Conservation (phyloP, 1,284 basidiomycete species). For the Leucoagaricus sp. region DNA sequence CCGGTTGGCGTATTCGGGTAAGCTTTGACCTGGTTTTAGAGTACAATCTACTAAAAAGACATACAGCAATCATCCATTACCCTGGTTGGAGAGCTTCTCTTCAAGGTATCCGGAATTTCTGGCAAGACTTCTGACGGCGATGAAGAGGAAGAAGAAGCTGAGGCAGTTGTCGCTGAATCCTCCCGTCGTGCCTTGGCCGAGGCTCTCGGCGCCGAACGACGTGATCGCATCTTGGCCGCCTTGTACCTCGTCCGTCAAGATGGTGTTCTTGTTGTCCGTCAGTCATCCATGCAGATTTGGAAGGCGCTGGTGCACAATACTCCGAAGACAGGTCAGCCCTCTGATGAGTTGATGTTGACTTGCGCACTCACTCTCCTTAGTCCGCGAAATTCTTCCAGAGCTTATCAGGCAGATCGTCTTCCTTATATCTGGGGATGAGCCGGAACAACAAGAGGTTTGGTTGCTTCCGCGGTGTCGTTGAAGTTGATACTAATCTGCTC, state of each 20-base stretch:
- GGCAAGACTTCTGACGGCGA: conserved; percentile 80
- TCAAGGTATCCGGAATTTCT: conserved; percentile 98
- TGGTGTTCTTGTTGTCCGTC: conserved; percentile 86
- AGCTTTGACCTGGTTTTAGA: conserved; percentile 26
- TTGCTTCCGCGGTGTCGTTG: neutral
- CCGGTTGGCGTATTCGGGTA: conserved; percentile 93
- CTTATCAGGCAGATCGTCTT: conserved; percentile 78
- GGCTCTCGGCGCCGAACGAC: conserved; percentile 85
- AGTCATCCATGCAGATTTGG: conserved; percentile 96
- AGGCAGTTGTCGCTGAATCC: conserved; percentile 69
- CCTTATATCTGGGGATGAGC: conserved; percentile 78
- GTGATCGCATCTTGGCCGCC: conserved; percentile 89
- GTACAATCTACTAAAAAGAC: conserved; percentile 14
- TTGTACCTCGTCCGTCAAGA: conserved; percentile 96
- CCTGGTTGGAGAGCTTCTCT: conserved; percentile 93
- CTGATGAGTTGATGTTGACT: neutral
- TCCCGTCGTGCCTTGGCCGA: conserved; percentile 87
- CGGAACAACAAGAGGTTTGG: conserved; percentile 90
- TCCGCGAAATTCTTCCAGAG: conserved; percentile 92
- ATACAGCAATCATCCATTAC: conserved; percentile 90
- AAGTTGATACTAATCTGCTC: neutral
- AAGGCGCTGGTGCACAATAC: conserved; percentile 96
- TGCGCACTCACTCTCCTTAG: conserved; percentile 37
- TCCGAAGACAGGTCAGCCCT: conserved; percentile 67
- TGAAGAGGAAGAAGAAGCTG: conserved; percentile 67